Base-by-base conservation (phyloP, 805 yeast genomes). In the Torulaspora indica region DNA sequence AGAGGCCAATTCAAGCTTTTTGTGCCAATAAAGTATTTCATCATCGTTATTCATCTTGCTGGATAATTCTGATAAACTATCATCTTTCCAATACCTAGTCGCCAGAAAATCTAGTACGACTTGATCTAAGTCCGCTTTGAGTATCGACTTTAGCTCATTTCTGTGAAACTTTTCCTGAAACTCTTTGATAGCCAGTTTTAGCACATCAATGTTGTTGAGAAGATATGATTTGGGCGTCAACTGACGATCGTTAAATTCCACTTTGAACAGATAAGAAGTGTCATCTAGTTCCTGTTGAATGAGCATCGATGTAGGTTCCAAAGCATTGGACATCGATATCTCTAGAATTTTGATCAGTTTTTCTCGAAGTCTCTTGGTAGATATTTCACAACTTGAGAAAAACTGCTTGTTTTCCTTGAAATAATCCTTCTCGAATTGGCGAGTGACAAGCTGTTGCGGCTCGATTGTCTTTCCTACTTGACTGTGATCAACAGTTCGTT, bases 251-350 rank as follows among this genome's bases (percentile, higher is more conserved):
- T 93, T 93, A 67, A 89, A 93, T 64, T 93, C 97, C 18, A 93
- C 99, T 63, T 93, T 93, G 70, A 88, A 93, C 61, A 83, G 81
- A 62, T 93, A 93, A 1, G 93, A 71, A 0, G 97, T 79, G 57
- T 95, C 98, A 62, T 95, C 99, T 35, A 90, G 74, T 64, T 93
- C 98, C 58, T 81, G 90, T 49, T 85, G 86, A 40, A 93, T 91
- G 5, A 90, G 74, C 36, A 76, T 73, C 42, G 88, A 87, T 10
- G 97, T 89, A 18, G 98, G 98, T 51, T 81, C 82, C 44, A 93
- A 72, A 1, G 95, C 85, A 40, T 76, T 75, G 1, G 96, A 86
- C 97, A 93, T 91, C 5, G 96, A 85, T 48, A 76, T 79, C 58
- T 93, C 98, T 54, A 93, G 73, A 8, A 91, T 93, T 47, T 76